Base-by-base conservation (phyloP, 2,329 filamentous ascomycete species). In the Thermochaetoides dissita region DNA sequence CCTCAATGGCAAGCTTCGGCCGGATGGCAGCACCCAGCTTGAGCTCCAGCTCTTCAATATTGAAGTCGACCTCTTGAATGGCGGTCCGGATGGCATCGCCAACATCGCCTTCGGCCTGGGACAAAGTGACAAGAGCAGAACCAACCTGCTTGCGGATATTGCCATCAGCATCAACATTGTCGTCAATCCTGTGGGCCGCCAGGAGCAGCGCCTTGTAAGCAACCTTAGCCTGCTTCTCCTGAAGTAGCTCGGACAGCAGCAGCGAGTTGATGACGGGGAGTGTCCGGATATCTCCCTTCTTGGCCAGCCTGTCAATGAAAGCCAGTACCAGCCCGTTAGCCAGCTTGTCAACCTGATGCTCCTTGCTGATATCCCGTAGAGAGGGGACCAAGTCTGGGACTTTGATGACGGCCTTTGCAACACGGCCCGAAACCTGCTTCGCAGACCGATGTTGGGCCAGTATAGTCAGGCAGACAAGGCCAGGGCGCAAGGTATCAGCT, bases 381-480 rank as follows among this genome's bases (percentile, higher is more conserved):
- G 74, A 67, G 34, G 63, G 61, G n/a, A 73, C 64, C 28, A 87
- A 63, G 37, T 76, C 67, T 0, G 73, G 66, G 12, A 83, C 63
- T 47, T 76, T 79, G 46, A 85, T 63, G 6, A 91, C 60, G 8
- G 75, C 74, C 57, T 78, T 85, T 30, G 80, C 72, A 4, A 89
- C 77, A 46, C 75, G 74, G 53, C 70, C 72, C 1, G 84, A 81
- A 44, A 94, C 69, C 47, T 75, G 74, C 46, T 77, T 74, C 4
- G 78, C 72, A 3, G 77, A 77, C 56, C 84, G 79, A 59, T 87
- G 81, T 56, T 94, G 84, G 1, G 85, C 82, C 35, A 96, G 66
- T 12, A 94, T 78, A 4, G 84, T 79, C 41, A 96, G 63, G 55
- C 84, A 93, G 9, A 85, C 77, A 1, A 95, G 68, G 8, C 80